These are phyloP conservation scores for Trichoderma pleuroti DNA, from an alignment of 2,329 filamentous ascomycete genomes.

Conservation along the genomic window DNA sequence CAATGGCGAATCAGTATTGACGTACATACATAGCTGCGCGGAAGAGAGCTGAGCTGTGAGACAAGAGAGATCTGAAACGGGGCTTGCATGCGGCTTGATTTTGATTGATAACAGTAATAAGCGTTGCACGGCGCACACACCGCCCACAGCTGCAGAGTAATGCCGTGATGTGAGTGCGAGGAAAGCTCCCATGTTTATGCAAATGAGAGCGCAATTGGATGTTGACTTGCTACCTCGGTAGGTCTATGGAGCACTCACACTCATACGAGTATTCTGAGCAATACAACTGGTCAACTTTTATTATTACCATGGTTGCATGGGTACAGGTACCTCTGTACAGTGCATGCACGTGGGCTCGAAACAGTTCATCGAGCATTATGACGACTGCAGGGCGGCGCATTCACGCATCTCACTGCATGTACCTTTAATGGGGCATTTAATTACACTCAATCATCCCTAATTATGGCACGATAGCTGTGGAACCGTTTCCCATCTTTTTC, in stretches of 20 bases:
- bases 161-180: background rate
- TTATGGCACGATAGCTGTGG: background rate
- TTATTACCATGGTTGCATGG: background rate
- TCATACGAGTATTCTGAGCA: background rate
- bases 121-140: conserved; percentile 1
- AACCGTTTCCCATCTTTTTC: background rate
- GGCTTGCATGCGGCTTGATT: background rate
- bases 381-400: conserved; percentile 7
- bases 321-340: background rate
- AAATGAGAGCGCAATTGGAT: background rate
- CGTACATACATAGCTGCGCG: background rate
- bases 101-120: background rate
- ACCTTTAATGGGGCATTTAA: conserved; percentile 5
- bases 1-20: background rate
- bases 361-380: conserved; percentile 1
- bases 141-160: background rate
- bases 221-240: background rate
- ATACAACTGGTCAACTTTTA: background rate
- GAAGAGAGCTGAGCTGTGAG: background rate
- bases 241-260: background rate
- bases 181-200: background rate
- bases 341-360: background rate
- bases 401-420: conserved; percentile 6
- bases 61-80: conserved; percentile 3
- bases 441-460: background rate